Evolutionary conservation across 2,329 filamentous ascomycete species (phyloP), one percentile per base, ranked within the genome.

Genomic region (Tolypocladium guangdongense): DNA sequence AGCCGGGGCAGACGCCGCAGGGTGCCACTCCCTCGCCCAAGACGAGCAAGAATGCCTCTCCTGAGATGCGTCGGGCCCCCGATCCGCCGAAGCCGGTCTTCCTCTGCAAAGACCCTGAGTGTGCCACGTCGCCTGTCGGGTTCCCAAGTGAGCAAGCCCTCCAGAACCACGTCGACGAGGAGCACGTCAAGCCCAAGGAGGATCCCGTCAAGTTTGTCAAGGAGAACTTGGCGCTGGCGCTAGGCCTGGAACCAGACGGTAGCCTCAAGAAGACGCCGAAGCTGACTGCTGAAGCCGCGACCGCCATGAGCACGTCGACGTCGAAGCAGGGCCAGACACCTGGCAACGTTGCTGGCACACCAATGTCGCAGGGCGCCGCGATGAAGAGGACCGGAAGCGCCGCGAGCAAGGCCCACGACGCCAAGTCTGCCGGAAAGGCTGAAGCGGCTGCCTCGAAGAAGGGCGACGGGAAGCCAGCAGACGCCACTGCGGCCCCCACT

Each of bases 111-210:
- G 80, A 84, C 50, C 59, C 69, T 2, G 75, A 77, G 36, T 86
- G 82, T 59, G 79, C 82, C 32, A 70, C 71, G 57, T 72, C 74
- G 10, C 63, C 61, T 2, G 67, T 71, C 14, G 77, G 74, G 0
- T 84, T 84, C 58, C 61, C 73, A 2, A 80, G 68, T 7, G 77
- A 84, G 57, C 78, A 83, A 58, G 74, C 74, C 14, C 70, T 77
- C 49, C 73, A 75, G 52, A 62, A 67, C 12, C 82, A 86, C 60
- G 66, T 74, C 8, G 71, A 79, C n/a, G 78, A 84, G 54, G 81
- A 84, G 62, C 82, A 86, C 58, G 67, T 74, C 24, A 78, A 75
- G 62, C 81, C 81, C 7, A 67, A 71, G 43, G 71, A 80, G 56
- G 69, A 85, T 55, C 81, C 82, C 2, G 45, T 74, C 53, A 77